phyloP scores from a whole-genome alignment of 2,329 filamentous ascomycete species.

The Coniochaeta prunicola region DNA sequence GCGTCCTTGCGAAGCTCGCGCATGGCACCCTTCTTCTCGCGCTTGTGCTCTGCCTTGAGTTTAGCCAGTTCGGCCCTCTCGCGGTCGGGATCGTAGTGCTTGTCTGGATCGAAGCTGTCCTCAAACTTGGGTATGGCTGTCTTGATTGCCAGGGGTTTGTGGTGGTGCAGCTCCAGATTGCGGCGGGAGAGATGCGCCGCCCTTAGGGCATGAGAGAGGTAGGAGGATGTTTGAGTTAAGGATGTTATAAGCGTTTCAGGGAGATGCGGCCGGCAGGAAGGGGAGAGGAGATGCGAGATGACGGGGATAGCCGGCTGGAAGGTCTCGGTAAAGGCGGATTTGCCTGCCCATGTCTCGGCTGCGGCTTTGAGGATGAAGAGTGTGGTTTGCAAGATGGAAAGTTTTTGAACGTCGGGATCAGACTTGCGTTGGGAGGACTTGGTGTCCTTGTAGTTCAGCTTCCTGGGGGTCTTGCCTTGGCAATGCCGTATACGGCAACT shows the following conservation, averaged over 20 bases:
- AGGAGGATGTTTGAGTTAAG: conserved; percentile 33
- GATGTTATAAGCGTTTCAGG: conserved; percentile 33
- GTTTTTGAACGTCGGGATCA: conserved; percentile 14
- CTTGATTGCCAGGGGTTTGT: conserved; percentile 82
- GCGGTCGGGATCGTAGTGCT: conserved; percentile 93
- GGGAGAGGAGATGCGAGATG: conserved; percentile 53
- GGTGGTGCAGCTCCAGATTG: conserved; percentile 81
- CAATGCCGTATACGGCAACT: conserved; percentile 40
- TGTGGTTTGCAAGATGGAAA: conserved; percentile 54
- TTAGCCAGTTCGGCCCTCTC: conserved; percentile 81
- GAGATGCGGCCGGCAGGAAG: conserved; percentile 42
- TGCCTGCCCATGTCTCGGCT: conserved; percentile 65
- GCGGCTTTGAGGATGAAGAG: conserved; percentile 59
- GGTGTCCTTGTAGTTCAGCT: conserved; percentile 51
- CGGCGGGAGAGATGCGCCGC: conserved; percentile 61
- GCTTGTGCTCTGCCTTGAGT: conserved; percentile 85
- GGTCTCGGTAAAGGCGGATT: conserved; percentile 70
- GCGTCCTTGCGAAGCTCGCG: conserved; percentile 92
- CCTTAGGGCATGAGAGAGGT: conserved; percentile 47
- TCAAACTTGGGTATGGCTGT: conserved; percentile 90
- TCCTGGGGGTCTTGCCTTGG: conserved; percentile 35
- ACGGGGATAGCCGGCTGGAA: conserved; percentile 58
- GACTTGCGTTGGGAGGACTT: conserved; percentile 39
- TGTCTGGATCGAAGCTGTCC: conserved; percentile 86
- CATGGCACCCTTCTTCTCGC: conserved; percentile 90